phyloP scores from a whole-genome alignment of 306 rosid species.

The Glycine tomentella region DNA sequence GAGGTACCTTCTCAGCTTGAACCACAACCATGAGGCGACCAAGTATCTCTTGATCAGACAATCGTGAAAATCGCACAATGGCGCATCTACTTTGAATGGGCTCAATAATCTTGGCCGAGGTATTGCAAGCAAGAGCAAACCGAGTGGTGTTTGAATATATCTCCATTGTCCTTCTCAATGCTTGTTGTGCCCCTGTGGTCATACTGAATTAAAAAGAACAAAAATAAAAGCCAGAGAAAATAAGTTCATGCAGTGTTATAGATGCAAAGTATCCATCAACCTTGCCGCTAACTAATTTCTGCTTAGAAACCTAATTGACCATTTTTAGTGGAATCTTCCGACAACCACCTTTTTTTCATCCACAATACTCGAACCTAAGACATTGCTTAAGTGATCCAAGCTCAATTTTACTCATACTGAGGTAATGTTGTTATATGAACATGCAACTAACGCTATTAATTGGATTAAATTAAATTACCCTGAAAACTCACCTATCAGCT shows the following conservation, averaged over 20 bases:
- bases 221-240: neutral
- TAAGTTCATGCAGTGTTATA: neutral
- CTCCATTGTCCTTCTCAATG: conserved; percentile 95
- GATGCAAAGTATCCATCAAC: neutral
- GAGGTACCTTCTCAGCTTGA: conserved; percentile 84
- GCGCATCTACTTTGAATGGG: conserved; percentile 99
- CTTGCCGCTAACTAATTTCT: neutral
- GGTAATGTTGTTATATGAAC: neutral
- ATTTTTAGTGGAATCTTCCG: neutral
- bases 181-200: conserved; percentile 99
- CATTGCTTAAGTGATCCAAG: no score
- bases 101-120: conserved; percentile 89
- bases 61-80: conserved; percentile 83
- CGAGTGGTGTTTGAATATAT: conserved; percentile 94
- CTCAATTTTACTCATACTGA: no score
- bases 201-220: conserved; percentile 57
- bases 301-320: neutral
- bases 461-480: conserved; percentile 22
- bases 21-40: conserved; percentile 89
- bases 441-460: neutral
- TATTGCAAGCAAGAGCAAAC: conserved; percentile 95
- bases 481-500: conserved; percentile 80
- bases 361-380: no score
- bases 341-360: no score
- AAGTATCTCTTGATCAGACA: conserved; percentile 91